These are phyloP conservation scores for Paspalum notatum DNA, from an alignment of 176 grass and related monocot genomes.

Conservation along the genomic window DNA sequence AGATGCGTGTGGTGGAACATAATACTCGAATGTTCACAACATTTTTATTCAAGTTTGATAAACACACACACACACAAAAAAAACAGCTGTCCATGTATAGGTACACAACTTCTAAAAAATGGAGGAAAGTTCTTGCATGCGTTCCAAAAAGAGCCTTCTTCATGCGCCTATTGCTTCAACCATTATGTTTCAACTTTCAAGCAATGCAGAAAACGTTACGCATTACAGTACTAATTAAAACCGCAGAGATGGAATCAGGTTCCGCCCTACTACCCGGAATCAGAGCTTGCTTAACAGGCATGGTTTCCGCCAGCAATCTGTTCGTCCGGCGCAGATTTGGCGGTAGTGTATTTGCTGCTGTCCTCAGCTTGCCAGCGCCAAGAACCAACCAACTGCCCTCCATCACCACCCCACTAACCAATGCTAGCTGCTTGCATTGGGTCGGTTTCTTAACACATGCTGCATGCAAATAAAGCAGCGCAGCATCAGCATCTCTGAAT, in stretches of 20 bases:
- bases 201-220: not conserved
- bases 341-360: constrained; percentile 31
- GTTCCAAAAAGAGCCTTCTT: too few species aligned
- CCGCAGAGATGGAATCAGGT: not conserved
- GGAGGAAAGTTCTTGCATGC: too few species aligned
- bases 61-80: too few species aligned
- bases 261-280: not conserved
- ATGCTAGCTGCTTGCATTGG: not conserved
- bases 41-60: too few species aligned
- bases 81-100: too few species aligned
- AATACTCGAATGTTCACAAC: too few species aligned
- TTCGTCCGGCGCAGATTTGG: constrained; percentile 54
- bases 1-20: too few species aligned
- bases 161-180: not conserved
- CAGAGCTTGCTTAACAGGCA: constrained; percentile 20
- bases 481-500: too few species aligned
- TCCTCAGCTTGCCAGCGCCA: constrained; percentile 14
- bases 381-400: constrained; percentile 4
- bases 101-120: too few species aligned
- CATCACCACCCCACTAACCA: constrained; percentile 31
- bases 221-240: not conserved
- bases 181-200: not conserved
- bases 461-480: not conserved
- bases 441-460: constrained; percentile 17
- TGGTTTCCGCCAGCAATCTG: constrained; percentile 15